Evolutionary conservation across 2,329 filamentous ascomycete genomes (phyloP).

Genomic region (Shiraia sp.): DNA sequence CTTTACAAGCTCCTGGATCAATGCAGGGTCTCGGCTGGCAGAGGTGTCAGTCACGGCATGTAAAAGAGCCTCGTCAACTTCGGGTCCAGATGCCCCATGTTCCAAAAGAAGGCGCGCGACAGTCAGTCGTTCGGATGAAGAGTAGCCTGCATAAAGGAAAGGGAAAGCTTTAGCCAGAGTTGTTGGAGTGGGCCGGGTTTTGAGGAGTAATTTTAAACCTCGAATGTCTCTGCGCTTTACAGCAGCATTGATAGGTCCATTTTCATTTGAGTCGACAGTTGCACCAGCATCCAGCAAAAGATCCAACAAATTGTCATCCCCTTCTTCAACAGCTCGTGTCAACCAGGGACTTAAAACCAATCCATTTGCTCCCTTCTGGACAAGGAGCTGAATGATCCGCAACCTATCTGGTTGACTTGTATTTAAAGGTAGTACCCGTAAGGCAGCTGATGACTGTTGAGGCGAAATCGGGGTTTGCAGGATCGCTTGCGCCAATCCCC

Average conservation of each 20-base stretch:
- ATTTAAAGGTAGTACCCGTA: constrained; percentile 25
- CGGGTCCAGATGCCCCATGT: constrained; percentile 29
- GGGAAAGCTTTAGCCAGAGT: constrained; percentile 28
- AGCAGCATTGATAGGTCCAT: constrained; percentile 25
- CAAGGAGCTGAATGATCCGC: constrained; percentile 26
- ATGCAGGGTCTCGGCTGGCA: constrained; percentile 21
- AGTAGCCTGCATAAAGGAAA: constrained; percentile 22
- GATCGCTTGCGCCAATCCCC: constrained; percentile 31
- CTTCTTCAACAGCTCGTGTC: constrained; percentile 32
- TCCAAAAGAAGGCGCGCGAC: constrained; percentile 26
- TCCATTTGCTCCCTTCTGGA: constrained; percentile 34
- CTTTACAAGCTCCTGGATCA: constrained; percentile 33
- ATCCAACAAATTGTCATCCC: constrained; percentile 30
- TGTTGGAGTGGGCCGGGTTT: constrained; percentile 23
- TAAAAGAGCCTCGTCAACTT: constrained; percentile 35
- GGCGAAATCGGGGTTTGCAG: constrained; percentile 27
- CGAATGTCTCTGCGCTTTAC: constrained; percentile 26
- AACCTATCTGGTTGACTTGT: constrained; percentile 27
- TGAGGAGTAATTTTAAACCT: constrained; percentile 25
- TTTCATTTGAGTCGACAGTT: constrained; percentile 22
- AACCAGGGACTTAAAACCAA: constrained; percentile 32
- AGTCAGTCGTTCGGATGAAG: constrained; percentile 26
- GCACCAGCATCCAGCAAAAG: constrained; percentile 34
- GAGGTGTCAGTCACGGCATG: constrained; percentile 33
- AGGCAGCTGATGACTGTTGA: constrained; percentile 32